phyloP scores from a whole-genome alignment of 768 basidiomycete genomes.

The Pleurotus cornucopiae region DNA sequence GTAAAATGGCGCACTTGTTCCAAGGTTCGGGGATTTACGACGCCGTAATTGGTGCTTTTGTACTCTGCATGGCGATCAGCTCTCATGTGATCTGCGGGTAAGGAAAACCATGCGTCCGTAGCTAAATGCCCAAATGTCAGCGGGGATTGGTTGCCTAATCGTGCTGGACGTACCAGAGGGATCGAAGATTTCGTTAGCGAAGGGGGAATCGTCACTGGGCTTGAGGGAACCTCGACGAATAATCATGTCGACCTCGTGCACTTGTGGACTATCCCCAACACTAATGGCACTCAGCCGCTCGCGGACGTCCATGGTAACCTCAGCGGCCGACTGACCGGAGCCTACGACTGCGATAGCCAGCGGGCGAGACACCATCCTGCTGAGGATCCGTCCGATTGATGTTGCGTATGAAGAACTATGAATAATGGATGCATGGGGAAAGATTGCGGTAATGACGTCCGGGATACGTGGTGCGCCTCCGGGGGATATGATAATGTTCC shows the following conservation, averaged over 20 bases:
- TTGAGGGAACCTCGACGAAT: conserved; percentile 47
- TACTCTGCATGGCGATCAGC: conserved; percentile 37
- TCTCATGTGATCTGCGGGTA: conserved; percentile 31
- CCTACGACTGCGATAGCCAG: conserved; percentile 42
- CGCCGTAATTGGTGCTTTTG: conserved; percentile 48
- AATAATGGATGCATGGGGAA: conserved; percentile 30
- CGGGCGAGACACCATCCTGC: conserved; percentile 24
- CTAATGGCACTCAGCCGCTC: conserved; percentile 28
- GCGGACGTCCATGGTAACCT: conserved; percentile 41
- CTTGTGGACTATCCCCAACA: conserved; percentile 26
- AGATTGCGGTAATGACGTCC: conserved; percentile 23
- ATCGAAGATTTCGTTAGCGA: conserved; percentile 53
- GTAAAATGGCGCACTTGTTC: conserved; percentile 25
- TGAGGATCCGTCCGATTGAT: conserved; percentile 31
- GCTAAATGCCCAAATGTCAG: conserved; percentile 19
- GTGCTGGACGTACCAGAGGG: conserved; percentile 31
- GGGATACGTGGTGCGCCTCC: conserved; percentile 46
- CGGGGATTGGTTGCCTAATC: no score
- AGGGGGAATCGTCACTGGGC: conserved; percentile 49
- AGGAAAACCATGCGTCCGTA: conserved; percentile 34
- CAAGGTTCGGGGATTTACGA: conserved; percentile 46
- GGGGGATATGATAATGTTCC: conserved; percentile 47
- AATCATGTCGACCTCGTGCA: conserved; percentile 44
- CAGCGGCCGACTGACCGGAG: conserved; percentile 44
- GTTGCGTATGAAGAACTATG: conserved; percentile 41